Evolutionary conservation across 306 rosid species (phyloP), one percentile per base, ranked within the genome.

Genomic region (Abrus precatorius): DNA sequence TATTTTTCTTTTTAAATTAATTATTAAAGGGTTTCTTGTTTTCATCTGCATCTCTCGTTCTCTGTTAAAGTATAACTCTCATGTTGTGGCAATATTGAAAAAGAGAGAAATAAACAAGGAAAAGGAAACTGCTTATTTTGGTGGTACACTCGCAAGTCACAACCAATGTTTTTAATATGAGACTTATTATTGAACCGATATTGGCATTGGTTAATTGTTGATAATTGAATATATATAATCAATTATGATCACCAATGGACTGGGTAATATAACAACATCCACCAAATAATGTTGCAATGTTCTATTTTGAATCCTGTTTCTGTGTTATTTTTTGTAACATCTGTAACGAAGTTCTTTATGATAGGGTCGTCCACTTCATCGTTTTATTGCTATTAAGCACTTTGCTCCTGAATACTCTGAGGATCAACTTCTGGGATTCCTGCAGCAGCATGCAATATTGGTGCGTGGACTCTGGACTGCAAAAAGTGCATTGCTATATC

Each of bases 381-480:
- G 91, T 62, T 93, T 88, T 79, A 86, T 86, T 79, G 94, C 80
- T 78, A 84, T 93, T 77, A 90, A 88, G 89, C 93, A 95, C 88
- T 87, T 79, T 85, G 98, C 90, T 83, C 90, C 89, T 59, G 97
- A 89, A 55, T 85, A 76, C 81, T 85, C 88, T 3, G 84, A 71
- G 10, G 90, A 90, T 63, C 86, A 90, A 69, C 81, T 93, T 55
- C 50, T 93, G 63, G 85, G 62, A 79, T 87, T 83, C 71, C 93
- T 95, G 83, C 93, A 88, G 86, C 69, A 69, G 61, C 85, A 90
- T 60, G 97, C 96, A 69, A 27, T 75, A 30, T 84, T 88, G 56
- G 68, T 91, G 55, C 90, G 87, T 78, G 99, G 95, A 79, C 91
- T 88, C 33, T 95, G 99, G 99, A 84, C 87, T 85, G 90, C 92